Evolutionary conservation across 2,329 filamentous ascomycete genomes (phyloP).

Genomic region (Aspergillus unguis): DNA sequence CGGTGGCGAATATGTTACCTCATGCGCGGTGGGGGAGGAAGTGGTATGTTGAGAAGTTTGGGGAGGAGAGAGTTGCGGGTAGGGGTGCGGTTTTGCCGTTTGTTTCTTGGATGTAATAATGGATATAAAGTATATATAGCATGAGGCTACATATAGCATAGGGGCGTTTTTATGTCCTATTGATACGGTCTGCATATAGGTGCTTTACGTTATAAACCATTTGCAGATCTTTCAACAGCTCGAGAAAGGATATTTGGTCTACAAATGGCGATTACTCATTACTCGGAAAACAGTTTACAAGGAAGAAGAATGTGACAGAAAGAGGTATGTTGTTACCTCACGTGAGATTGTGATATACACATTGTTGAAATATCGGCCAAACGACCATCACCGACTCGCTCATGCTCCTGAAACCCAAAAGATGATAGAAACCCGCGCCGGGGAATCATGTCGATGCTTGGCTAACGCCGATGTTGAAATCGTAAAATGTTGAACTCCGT

Average conservation of each 20-base stretch:
- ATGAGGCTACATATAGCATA: not conserved
- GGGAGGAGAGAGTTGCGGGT: constrained; percentile 63
- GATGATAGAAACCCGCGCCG: constrained; percentile 14
- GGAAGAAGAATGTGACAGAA: not conserved
- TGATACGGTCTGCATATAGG: too few species aligned
- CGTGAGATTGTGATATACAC: constrained; percentile 21
- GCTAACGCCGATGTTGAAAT: constrained; percentile 50
- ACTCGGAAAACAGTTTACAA: not conserved
- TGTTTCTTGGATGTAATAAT: constrained; percentile 37
- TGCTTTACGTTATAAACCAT: too few species aligned
- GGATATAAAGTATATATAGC: not conserved
- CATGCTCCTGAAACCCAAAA: constrained; percentile 15
- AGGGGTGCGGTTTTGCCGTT: constrained; percentile 71
- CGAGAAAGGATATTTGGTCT: not conserved
- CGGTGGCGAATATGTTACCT: constrained; percentile 85
- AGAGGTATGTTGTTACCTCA: constrained; percentile 15
- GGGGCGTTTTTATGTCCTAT: too few species aligned
- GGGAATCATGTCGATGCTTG: constrained; percentile 18
- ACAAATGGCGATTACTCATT: not conserved
- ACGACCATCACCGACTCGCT: constrained; percentile 18
- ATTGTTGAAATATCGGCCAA: constrained; percentile 37
- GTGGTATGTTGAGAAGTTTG: constrained; percentile 90
- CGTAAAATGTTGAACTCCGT: constrained; percentile 44
- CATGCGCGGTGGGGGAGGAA: constrained; percentile 73
- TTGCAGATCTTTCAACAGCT: too few species aligned